A percentile compares a stretch with the other conserved stretches of the same genome.
phyloP scores from a whole-genome alignment of 75 land plant species.

The Sequoiadendron giganteum region DNA sequence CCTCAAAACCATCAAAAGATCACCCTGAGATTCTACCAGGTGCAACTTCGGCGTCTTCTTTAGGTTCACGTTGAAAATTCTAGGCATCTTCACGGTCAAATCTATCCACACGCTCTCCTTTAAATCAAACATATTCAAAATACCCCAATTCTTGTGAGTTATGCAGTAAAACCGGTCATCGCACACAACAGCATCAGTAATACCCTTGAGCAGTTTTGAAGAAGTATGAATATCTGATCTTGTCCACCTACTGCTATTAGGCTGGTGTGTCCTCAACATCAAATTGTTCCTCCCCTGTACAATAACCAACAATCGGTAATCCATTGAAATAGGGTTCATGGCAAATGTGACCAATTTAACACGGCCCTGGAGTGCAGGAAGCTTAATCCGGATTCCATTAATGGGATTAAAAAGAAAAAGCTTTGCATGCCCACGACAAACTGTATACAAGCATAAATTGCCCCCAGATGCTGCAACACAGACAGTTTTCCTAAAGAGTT shows the following conservation, averaged over 20 bases:
- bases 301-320: not conserved
- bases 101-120: not conserved
- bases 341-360: not conserved
- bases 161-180: no score
- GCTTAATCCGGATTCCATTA: not conserved
- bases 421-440: no score
- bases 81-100: no score
- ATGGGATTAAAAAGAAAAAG: constrained; percentile 8
- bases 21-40: not conserved
- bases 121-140: not conserved
- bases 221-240: no score
- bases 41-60: no score
- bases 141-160: no score
- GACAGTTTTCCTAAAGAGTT: not conserved
- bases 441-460: not conserved
- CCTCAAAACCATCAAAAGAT: constrained; percentile 11
- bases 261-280: no score
- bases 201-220: no score
- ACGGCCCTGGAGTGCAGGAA: not conserved
- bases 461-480: constrained; percentile 12
- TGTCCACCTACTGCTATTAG: no score
- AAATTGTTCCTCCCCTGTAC: no score
- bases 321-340: not conserved
- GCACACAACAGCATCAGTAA: no score
- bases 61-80: no score